Conservation (phyloP, 2,329 filamentous ascomycete species). For the Hymenoscyphus fraxineus region DNA sequence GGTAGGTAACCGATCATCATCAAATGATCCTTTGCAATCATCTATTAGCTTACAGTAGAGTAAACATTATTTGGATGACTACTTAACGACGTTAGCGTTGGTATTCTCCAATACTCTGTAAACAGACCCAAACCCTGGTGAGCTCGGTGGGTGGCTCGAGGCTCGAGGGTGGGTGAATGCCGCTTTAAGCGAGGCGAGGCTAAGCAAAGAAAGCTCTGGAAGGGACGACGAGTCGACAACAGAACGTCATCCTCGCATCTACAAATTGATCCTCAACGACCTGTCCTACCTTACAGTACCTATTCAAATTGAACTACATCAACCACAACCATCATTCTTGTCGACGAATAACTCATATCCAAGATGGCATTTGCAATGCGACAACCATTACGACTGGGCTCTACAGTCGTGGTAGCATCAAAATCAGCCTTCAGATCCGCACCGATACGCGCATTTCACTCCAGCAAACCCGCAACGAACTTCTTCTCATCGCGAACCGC, state of each 20-base stretch:
- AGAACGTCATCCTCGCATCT: conserved; percentile 6
- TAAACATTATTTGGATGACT: no score
- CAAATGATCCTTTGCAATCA: no score
- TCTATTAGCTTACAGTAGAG: no score
- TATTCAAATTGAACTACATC: neutral
- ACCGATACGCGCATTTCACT: conserved; percentile 55
- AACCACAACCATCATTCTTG: conserved; percentile 2
- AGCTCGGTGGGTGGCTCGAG: no score
- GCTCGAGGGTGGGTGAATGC: no score
- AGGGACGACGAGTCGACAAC: neutral
- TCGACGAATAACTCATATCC: conserved; percentile 11
- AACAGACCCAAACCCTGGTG: no score
- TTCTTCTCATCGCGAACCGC: conserved; percentile 45
- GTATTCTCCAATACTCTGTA: no score
- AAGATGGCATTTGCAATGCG: conserved; percentile 63
- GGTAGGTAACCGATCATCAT: no score
- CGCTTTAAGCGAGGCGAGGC: neutral
- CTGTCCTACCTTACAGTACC: neutral
- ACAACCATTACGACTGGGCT: conserved; percentile 60
- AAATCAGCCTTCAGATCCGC: conserved; percentile 46
- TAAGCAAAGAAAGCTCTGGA: conserved; percentile 5
- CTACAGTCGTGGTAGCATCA: conserved; percentile 48
- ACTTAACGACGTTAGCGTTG: no score
- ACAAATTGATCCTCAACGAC: neutral
- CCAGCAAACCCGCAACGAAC: conserved; percentile 40